Conservation (phyloP, 2,329 filamentous ascomycete species). For the Pestalotiopsis sp. region DNA sequence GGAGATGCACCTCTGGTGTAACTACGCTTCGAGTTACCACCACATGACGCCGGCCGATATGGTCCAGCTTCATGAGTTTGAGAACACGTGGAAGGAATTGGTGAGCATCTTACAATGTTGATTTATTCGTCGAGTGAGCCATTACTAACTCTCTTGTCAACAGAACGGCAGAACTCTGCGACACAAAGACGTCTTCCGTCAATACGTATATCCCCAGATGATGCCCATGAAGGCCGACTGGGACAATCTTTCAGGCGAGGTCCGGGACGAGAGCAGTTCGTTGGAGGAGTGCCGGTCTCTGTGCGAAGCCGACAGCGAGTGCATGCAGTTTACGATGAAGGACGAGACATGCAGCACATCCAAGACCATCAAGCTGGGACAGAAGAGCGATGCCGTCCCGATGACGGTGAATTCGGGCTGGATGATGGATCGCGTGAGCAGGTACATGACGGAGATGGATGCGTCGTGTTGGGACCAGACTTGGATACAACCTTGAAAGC, state of each 20-base stretch:
- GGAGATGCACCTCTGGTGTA: slow-evolving; percentile 49
- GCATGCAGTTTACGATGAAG: slow-evolving; percentile 31
- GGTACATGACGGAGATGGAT: slow-evolving; percentile 28
- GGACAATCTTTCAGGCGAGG: slow-evolving; percentile 31
- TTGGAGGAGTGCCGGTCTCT: slow-evolving; percentile 25
- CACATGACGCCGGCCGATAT: slow-evolving; percentile 45
- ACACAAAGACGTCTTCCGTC: slow-evolving; percentile 31
- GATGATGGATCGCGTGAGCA: slow-evolving; percentile 31
- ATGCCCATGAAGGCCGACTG: slow-evolving; percentile 24
- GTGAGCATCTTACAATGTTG: slow-evolving; percentile 20
- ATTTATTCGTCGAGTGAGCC: not conserved
- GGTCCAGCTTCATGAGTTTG: slow-evolving; percentile 44
- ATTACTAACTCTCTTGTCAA: not conserved
- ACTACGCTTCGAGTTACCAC: slow-evolving; percentile 49
- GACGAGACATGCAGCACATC: slow-evolving; percentile 29
- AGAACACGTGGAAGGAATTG: slow-evolving; percentile 35
- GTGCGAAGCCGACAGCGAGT: slow-evolving; percentile 26
- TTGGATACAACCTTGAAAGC: slow-evolving; percentile 8
- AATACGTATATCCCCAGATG: slow-evolving; percentile 27
- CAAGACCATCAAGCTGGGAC: slow-evolving; percentile 25
- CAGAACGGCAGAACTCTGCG: slow-evolving; percentile 27
- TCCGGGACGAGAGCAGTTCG: slow-evolving; percentile 21
- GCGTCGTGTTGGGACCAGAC: slow-evolving; percentile 8
- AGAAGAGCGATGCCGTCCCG: slow-evolving; percentile 14
- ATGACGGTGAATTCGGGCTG: slow-evolving; percentile 29